Base-by-base conservation (phyloP, 1,284 basidiomycete species). In the Rhodofomes roseus region DNA sequence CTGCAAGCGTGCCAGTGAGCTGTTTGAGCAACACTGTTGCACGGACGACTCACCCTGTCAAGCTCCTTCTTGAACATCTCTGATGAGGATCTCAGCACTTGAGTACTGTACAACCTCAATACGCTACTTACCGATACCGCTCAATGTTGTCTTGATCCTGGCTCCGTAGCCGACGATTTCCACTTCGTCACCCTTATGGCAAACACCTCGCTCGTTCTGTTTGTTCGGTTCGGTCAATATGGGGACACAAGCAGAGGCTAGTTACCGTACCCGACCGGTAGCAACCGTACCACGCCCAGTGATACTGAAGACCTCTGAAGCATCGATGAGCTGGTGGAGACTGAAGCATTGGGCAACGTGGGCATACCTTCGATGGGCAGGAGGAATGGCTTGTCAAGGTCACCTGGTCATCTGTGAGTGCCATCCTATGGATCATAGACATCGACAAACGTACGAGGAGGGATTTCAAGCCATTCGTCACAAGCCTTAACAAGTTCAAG, bases 31-130 rank as follows among this genome's bases (percentile, higher is more conserved):
- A 50, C 54, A 40, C 2, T 54, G 39, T 11, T 34, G 23, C n/a
- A 18, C 23, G 51, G 29, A 25, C 34, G 20, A 60, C 81, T 56
- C 74, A 88, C 89, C 62, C 95, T 87, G 59, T 99, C 97, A 63
- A 99, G 86, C 80, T 99, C 97, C 83, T 98, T 98, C 84, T 98
- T 96, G 89, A 99, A 99, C 93, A 98, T 98, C 78, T 99, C 96
- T 92, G 31, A 44, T 5, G 3, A 56, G 2, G 20, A 55, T 11
- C 20, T 27, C 18, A 23, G n/a, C 2, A 34, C 29, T 54, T 16
- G 22, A 41, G 40, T 6, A 27, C 1, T 27, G n/a, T 18, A 8
- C 22, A 39, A 59, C 3, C 20, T 44, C 9, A 18, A 22, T 18
- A 18, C 8, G 9, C 18, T 18, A 64, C 88, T 62, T 64, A 93